These are phyloP conservation scores for Hypoxylon trugodes DNA, from an alignment of 495 filamentous ascomycete genomes.

Conservation along the genomic window DNA sequence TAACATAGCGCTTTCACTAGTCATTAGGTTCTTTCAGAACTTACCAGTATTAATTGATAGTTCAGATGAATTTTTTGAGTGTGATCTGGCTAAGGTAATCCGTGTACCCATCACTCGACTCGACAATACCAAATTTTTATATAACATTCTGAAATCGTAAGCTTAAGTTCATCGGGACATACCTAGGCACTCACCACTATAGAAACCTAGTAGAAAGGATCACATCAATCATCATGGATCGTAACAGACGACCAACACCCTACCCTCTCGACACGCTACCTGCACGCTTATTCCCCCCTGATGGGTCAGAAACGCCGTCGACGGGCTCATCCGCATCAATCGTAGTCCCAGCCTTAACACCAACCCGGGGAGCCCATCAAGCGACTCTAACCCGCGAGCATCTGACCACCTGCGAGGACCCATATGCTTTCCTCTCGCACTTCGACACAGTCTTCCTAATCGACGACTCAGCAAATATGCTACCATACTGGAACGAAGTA, in stretches of 20 bases:
- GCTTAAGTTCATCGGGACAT: background rate
- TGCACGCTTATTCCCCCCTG: background rate
- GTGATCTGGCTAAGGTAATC: too few species aligned
- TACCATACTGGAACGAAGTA: slow-evolving; percentile 76
- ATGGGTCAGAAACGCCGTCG: too few species aligned
- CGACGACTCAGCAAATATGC: slow-evolving; percentile 89
- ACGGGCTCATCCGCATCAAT: background rate
- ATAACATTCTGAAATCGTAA: background rate
- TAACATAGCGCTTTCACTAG: too few species aligned
- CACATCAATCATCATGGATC: background rate
- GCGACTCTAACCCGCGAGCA: slow-evolving; percentile 29
- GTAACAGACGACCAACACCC: background rate
- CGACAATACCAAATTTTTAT: too few species aligned
- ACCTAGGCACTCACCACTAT: too few species aligned
- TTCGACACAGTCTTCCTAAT: slow-evolving; percentile 91
- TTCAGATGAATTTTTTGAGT: too few species aligned
- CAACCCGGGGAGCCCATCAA: background rate
- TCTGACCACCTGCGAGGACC: slow-evolving; percentile 53
- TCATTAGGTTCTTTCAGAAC: too few species aligned
- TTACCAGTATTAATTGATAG: too few species aligned
- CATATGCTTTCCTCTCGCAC: slow-evolving; percentile 75
- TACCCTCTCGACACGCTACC: background rate
- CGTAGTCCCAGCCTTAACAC: background rate
- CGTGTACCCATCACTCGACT: too few species aligned
- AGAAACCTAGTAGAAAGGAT: background rate